A percentile compares a stretch with the other conserved stretches of the same genome.
Evolutionary conservation across 106 monocot genomes (phyloP).

Genomic region (Amphibolis antarctica): DNA sequence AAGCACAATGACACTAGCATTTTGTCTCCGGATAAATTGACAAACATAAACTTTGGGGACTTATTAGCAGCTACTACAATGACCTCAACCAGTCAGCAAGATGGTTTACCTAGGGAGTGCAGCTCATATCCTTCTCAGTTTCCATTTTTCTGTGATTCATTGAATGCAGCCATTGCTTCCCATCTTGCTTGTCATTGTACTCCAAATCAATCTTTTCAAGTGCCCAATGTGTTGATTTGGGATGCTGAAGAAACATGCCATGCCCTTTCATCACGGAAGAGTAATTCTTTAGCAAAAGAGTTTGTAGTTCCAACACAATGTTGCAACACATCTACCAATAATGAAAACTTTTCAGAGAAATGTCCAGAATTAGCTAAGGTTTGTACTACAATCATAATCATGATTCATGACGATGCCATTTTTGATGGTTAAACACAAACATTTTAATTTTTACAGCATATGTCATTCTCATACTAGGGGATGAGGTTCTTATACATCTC

Average conservation of each 20-base stretch:
- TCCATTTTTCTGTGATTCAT: constrained; percentile 53
- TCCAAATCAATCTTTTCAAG: constrained; percentile 5
- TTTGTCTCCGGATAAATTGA: constrained; percentile 70
- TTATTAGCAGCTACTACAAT: constrained; percentile 28
- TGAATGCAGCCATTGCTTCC: constrained; percentile 74
- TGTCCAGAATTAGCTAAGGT: constrained; percentile 40
- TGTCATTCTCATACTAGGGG: too few relatives aligned
- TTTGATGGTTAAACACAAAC: too few relatives aligned
- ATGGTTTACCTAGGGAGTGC: not conserved
- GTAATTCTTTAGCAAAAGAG: not conserved
- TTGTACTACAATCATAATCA: constrained; percentile 4
- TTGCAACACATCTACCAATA: not conserved
- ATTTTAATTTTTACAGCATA: too few relatives aligned
- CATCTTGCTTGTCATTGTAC: constrained; percentile 26
- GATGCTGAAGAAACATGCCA: constrained; percentile 88
- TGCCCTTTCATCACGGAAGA: constrained; percentile 43
- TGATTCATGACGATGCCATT: not conserved
- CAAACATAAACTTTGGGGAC: constrained; percentile 60
- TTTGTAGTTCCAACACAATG: constrained; percentile 5
- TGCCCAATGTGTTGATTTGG: constrained; percentile 38
- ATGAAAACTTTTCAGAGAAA: constrained; percentile 2
- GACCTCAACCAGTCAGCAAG: constrained; percentile 10
- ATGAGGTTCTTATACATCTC: not conserved
- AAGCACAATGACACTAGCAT: constrained; percentile 3
- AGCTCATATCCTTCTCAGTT: constrained; percentile 17